Evolutionary conservation across 2,329 filamentous ascomycete genomes (phyloP).

Genomic region (Monilinia fructigena): DNA sequence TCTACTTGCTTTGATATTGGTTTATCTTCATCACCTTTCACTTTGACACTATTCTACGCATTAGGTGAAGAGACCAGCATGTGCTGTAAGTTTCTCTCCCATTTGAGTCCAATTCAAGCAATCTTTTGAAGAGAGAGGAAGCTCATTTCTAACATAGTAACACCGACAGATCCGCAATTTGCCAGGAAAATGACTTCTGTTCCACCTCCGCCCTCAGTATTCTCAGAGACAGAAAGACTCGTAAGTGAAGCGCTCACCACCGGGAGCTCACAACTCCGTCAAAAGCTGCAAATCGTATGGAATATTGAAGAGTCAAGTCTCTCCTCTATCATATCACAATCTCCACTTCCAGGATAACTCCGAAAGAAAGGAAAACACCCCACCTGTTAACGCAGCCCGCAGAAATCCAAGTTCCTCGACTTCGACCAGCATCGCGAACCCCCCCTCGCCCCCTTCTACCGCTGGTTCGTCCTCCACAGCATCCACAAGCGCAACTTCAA

Average conservation of each 20-base stretch:
- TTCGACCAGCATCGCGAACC: not conserved
- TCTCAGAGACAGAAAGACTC: not conserved
- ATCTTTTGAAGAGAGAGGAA: not conserved
- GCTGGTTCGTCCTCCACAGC: constrained; percentile 20
- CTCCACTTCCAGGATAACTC: not conserved
- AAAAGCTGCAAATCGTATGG: not conserved
- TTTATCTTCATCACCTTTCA: not conserved
- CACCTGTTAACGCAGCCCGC: no score
- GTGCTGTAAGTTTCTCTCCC: not conserved
- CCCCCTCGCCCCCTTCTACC: constrained; percentile 9
- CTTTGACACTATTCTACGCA: not conserved
- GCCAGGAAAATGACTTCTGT: not conserved
- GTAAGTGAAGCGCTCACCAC: not conserved
- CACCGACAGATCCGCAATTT: constrained; percentile 6
- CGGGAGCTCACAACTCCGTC: no score
- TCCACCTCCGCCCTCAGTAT: not conserved
- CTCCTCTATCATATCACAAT: no score
- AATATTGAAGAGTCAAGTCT: not conserved
- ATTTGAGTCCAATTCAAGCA: not conserved
- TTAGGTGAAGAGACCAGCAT: not conserved
- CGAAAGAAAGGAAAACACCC: no score
- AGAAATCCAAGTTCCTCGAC: not conserved
- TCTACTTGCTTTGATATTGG: not conserved
- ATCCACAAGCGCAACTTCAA: constrained; percentile 22
- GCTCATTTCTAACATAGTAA: not conserved